phyloP scores from a whole-genome alignment of 495 filamentous ascomycete species.

The Talaromyces stipitatus region DNA sequence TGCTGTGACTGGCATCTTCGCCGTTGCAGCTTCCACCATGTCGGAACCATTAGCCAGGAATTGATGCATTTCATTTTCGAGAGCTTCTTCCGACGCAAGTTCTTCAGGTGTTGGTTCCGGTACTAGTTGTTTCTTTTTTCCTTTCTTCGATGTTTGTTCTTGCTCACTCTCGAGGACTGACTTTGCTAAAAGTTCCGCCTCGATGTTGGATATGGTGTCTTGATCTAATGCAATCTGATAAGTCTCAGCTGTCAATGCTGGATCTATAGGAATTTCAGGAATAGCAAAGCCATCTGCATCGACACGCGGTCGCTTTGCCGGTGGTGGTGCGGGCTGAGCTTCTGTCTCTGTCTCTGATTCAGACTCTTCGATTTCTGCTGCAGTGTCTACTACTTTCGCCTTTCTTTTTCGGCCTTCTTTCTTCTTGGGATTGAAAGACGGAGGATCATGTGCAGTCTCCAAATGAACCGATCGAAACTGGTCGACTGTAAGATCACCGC shows the following conservation, averaged over 20 bases:
- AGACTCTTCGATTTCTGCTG: conserved; percentile 37
- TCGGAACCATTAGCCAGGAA: conserved; percentile 31
- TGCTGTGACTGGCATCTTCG: background rate
- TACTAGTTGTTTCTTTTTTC: conserved; percentile 16
- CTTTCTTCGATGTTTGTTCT: conserved; percentile 15
- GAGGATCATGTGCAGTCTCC: conserved; percentile 67
- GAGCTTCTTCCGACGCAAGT: conserved; percentile 34
- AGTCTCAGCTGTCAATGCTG: conserved; percentile 22
- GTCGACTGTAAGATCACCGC: conserved; percentile 71
- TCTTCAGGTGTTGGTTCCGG: conserved; percentile 31
- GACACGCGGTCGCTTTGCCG: conserved; percentile 24
- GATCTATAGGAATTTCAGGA: conserved; percentile 38
- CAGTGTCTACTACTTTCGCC: conserved; percentile 37
- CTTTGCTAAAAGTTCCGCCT: background rate
- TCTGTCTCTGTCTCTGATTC: conserved; percentile 7
- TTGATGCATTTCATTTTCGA: conserved; percentile 35
- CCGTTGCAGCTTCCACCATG: conserved; percentile 24
- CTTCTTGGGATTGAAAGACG: conserved; percentile 61
- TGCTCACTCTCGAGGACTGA: background rate
- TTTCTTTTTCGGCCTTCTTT: conserved; percentile 33
- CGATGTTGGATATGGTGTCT: background rate
- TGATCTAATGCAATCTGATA: conserved; percentile 2
- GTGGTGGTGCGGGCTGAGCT: background rate
- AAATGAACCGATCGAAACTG: conserved; percentile 70
- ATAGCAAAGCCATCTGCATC: conserved; percentile 44